Percentiles rank a stretch among this genome's conserved stretches.
These are phyloP conservation scores for Paramecium octaurelia DNA, from an alignment of 73 alveolate genomes.

Conservation along the genomic window DNA sequence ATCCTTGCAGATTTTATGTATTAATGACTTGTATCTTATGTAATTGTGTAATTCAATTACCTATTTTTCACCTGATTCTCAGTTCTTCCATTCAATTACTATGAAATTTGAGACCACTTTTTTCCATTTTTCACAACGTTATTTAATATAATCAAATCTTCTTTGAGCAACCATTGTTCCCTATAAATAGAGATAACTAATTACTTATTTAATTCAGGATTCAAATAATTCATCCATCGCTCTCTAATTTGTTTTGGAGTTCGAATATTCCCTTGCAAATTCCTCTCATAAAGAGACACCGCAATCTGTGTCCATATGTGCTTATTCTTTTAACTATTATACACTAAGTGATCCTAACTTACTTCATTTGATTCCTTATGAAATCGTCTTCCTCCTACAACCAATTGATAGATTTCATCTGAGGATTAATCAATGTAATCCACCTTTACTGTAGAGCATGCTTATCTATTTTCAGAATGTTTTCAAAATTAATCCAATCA, in stretches of 20 bases:
- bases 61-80: constrained; percentile 60
- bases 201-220: constrained; percentile 37
- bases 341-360: neutral
- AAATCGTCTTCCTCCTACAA: constrained; percentile 23
- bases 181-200: neutral
- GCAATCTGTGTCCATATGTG: constrained; percentile 42
- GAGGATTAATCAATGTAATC: constrained; percentile 26
- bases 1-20: constrained; percentile 51
- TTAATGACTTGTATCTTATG: constrained; percentile 40
- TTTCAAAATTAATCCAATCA: constrained; percentile 45
- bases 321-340: neutral
- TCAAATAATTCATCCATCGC: constrained; percentile 49
- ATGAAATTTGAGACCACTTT: constrained; percentile 53
- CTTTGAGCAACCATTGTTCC: constrained; percentile 21
- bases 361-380: constrained; percentile 5
- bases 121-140: constrained; percentile 44
- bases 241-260: constrained; percentile 48
- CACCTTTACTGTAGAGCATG: neutral
- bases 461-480: neutral
- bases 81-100: constrained; percentile 47
- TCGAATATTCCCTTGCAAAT: neutral
- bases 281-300: constrained; percentile 20
- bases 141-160: constrained; percentile 14
- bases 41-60: neutral
- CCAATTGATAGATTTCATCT: constrained; percentile 40